A percentile compares a stretch with the other conserved stretches of the same genome.
Conservation (phyloP, 75 land plant genomes). For the Pseudotsuga menziesii region DNA sequence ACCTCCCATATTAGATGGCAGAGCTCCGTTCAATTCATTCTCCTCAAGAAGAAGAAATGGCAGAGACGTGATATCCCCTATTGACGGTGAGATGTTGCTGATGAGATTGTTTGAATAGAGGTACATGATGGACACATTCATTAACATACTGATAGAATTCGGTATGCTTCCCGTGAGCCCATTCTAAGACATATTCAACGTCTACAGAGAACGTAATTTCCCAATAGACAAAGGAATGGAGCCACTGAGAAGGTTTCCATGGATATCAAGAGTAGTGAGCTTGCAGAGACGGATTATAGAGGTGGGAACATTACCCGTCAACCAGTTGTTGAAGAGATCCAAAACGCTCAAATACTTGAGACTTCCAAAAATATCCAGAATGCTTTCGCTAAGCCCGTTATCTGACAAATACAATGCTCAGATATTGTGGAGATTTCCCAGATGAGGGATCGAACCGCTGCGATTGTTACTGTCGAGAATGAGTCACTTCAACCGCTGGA, state of each 20-base stretch:
- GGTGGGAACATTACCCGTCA: conserved; percentile 32
- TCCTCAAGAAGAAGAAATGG: conserved; percentile 36
- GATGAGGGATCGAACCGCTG: conserved; percentile 19
- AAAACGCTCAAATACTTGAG: conserved; percentile 14
- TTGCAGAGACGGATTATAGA: conserved; percentile 12
- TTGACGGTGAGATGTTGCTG: conserved; percentile 15
- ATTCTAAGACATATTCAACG: conserved; percentile 18
- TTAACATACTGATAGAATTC: conserved; percentile 18
- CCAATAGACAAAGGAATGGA: conserved; percentile 31
- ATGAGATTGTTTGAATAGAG: conserved; percentile 26
- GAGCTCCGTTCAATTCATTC: conserved; percentile 25
- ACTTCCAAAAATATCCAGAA: conserved; percentile 12
- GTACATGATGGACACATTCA: conserved; percentile 24
- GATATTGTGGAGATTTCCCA: conserved; percentile 18
- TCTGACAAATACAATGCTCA: conserved; percentile 17
- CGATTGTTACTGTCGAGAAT: conserved; percentile 19
- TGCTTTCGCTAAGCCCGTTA: conserved; percentile 16
- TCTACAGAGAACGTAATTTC: conserved; percentile 15
- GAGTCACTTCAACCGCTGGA: neutral
- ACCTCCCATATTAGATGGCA: conserved; percentile 19
- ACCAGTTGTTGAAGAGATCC: conserved; percentile 17
- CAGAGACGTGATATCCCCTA: conserved; percentile 35
- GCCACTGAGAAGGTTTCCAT: conserved; percentile 25
- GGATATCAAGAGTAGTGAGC: conserved; percentile 22
- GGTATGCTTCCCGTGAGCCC: conserved; percentile 40